phyloP scores from a whole-genome alignment of 2,329 filamentous ascomycete species.

The Myotisia sp. region DNA sequence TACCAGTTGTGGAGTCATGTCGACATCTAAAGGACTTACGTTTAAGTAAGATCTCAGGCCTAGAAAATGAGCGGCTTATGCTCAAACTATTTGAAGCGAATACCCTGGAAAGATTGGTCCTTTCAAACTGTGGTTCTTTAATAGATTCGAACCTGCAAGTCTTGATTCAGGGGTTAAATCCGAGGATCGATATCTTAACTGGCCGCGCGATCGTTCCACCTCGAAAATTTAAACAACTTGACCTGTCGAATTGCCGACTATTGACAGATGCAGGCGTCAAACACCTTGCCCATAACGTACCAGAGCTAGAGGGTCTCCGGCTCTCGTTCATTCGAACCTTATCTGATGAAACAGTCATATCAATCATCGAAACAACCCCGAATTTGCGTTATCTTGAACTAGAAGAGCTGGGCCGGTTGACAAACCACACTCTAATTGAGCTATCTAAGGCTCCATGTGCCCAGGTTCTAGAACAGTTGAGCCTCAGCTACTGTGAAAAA shows the following conservation, averaged over 20 bases:
- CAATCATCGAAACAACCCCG: conserved; percentile 60
- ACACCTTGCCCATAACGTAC: conserved; percentile 57
- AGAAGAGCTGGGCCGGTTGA: conserved; percentile 67
- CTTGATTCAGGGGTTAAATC: conserved; percentile 61
- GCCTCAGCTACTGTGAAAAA: conserved; percentile 78
- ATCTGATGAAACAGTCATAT: conserved; percentile 57
- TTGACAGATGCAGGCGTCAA: conserved; percentile 62
- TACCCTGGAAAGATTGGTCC: conserved; percentile 63
- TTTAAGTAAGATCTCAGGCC: conserved; percentile 67
- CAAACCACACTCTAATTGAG: conserved; percentile 58
- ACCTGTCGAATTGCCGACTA: conserved; percentile 62
- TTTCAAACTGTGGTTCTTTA: conserved; percentile 67
- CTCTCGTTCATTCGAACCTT: conserved; percentile 63
- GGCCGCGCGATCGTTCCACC: conserved; percentile 61
- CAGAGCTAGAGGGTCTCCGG: conserved; percentile 67
- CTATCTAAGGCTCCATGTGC: conserved; percentile 66
- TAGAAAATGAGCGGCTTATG: conserved; percentile 60
- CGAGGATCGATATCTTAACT: conserved; percentile 68
- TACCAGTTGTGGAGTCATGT: conserved; percentile 58
- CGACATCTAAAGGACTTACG: conserved; percentile 61
- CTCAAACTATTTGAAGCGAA: conserved; percentile 64
- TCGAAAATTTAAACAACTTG: conserved; percentile 67
- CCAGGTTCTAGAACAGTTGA: conserved; percentile 58
- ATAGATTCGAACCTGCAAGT: conserved; percentile 58
- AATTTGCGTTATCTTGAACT: conserved; percentile 74